Evolutionary conservation across 1,139 yeast species (phyloP).

Genomic region (Hemisphaericaspora subhashii): DNA sequence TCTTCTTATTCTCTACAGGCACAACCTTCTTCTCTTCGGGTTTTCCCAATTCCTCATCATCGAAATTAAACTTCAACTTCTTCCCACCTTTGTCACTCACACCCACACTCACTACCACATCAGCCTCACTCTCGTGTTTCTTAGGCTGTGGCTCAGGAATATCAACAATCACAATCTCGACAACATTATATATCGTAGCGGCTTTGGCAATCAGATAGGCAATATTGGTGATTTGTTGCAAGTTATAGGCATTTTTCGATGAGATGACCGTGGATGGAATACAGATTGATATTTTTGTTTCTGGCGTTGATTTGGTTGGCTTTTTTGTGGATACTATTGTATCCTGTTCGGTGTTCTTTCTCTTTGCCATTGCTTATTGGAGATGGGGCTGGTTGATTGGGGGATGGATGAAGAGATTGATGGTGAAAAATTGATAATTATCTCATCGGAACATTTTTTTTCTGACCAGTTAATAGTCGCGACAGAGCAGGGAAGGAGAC

Average conservation of each 20-base stretch:
- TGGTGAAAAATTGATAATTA: neutral
- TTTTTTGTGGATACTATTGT: conserved; percentile 26
- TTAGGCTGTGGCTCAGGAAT: conserved; percentile 24
- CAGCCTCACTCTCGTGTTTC: conserved; percentile 17
- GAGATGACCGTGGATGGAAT: conserved; percentile 63
- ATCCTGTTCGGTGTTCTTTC: conserved; percentile 24
- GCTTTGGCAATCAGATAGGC: conserved; percentile 80
- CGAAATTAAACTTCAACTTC: conserved; percentile 38
- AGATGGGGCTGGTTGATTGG: too few species aligned
- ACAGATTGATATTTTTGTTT: conserved; percentile 45
- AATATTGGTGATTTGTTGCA: conserved; percentile 70
- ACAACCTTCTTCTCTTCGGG: conserved; percentile 8
- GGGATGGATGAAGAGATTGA: neutral
- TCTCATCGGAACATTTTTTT: conserved; percentile 3
- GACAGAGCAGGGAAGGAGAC: neutral
- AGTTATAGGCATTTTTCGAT: conserved; percentile 53
- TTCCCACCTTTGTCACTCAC: conserved; percentile 29
- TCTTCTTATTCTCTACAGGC: conserved; percentile 12
- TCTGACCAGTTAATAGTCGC: neutral
- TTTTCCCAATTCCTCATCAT: conserved; percentile 20
- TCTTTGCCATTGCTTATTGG: conserved; percentile 33
- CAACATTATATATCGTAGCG: conserved; percentile 65
- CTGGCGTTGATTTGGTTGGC: conserved; percentile 28
- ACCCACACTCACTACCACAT: conserved; percentile 23
- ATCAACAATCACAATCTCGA: conserved; percentile 71